Conservation (phyloP, 2,329 filamentous ascomycete genomes). For the Dendrostoma leiphaemia region DNA sequence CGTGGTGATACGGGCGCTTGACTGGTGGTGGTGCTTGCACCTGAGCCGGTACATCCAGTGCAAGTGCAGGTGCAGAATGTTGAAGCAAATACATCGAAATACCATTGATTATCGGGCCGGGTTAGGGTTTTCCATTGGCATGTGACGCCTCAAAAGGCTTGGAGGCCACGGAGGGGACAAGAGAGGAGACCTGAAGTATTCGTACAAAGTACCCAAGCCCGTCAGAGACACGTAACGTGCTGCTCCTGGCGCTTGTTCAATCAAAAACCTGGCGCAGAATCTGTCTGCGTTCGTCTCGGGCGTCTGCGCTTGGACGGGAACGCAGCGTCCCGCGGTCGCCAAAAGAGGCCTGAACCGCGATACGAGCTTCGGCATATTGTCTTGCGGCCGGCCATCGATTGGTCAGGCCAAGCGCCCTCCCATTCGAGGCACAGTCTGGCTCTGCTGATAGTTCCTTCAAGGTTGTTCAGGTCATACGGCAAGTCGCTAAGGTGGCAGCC, state of each 20-base stretch:
- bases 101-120: no score
- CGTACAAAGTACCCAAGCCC: no score
- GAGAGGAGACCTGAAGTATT: no score
- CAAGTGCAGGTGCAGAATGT: no score
- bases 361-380: neutral
- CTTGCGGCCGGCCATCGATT: neutral
- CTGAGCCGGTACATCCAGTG: no score
- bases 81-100: no score
- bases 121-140: no score
- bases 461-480: neutral
- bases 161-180: no score
- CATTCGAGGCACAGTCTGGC: neutral
- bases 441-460: no score
- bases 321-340: neutral
- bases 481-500: neutral
- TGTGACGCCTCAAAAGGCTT: no score
- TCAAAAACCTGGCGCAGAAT: neutral
- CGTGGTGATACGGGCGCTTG: no score
- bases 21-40: no score
- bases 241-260: constrained; percentile 2
- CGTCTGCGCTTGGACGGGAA: constrained; percentile 8
- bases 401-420: neutral
- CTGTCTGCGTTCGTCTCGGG: neutral
- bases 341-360: neutral
- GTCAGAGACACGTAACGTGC: neutral